A percentile compares a stretch with the other conserved stretches of the same genome.
Evolutionary conservation across 108 stramenopile species (phyloP).

Genomic region (Fragilariopsis cylindrus): DNA sequence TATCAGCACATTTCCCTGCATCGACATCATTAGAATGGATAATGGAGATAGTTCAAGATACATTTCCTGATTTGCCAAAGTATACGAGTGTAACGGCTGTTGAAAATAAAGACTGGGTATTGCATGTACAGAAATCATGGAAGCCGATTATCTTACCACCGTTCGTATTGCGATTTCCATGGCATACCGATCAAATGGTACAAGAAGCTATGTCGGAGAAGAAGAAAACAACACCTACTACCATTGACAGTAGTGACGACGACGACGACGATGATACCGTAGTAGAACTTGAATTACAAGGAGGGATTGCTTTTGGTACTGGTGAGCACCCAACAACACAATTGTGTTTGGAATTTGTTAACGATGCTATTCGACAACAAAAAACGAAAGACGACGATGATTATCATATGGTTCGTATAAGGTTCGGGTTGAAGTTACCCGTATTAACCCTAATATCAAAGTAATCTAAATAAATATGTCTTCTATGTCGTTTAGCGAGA

Average conservation of each 20-base stretch:
- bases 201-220: conserved; percentile 38
- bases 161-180: conserved; percentile 69
- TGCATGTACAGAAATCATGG: conserved; percentile 79
- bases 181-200: conserved; percentile 64
- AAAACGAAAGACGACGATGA: not conserved
- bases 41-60: conserved; percentile 49
- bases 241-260: not conserved
- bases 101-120: conserved; percentile 77
- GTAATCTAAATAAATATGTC: no score
- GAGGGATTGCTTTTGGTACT: conserved; percentile 85
- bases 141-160: conserved; percentile 65
- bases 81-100: conserved; percentile 47
- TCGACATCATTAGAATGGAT: conserved; percentile 50
- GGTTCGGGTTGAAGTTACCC: no score
- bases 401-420: no score
- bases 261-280: conserved; percentile 10
- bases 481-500: no score
- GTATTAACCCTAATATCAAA: no score
- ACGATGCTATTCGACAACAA: conserved; percentile 24
- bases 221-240: not conserved
- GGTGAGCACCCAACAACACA: conserved; percentile 88
- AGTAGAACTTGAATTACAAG: conserved; percentile 62
- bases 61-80: conserved; percentile 39
- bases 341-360: conserved; percentile 72
- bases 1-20: conserved; percentile 74